These are phyloP conservation scores for Ustilago bromivora DNA, from an alignment of 1,284 basidiomycete genomes.

Conservation along the genomic window DNA sequence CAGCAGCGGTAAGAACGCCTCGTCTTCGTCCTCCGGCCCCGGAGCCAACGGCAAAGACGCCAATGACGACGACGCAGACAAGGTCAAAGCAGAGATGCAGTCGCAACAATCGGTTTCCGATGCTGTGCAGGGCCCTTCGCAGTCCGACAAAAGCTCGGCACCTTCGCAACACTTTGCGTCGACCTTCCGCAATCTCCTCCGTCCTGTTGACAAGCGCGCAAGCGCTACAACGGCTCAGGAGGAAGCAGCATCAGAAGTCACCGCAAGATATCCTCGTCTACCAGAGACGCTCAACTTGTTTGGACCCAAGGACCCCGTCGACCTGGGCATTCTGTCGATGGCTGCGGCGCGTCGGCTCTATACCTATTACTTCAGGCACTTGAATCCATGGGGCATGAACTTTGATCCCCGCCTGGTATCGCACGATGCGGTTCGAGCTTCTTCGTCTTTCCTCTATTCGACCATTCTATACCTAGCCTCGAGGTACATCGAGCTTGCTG, in stretches of 20 bases:
- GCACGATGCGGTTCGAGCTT: conserved; percentile 43
- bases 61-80: neutral
- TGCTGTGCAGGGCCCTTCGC: neutral
- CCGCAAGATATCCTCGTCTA: conserved; percentile 36
- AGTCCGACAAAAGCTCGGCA: conserved; percentile 13
- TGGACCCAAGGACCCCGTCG: conserved; percentile 41
- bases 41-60: neutral
- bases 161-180: conserved; percentile 43
- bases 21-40: conserved; percentile 3
- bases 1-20: conserved; percentile 9
- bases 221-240: conserved; percentile 23
- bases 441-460: conserved; percentile 47
- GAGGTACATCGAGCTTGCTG: conserved; percentile 42
- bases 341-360: conserved; percentile 36
- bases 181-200: conserved; percentile 43
- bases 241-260: conserved; percentile 32
- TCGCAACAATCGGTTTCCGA: neutral
- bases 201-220: conserved; percentile 42
- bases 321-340: conserved; percentile 41
- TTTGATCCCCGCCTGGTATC: conserved; percentile 42
- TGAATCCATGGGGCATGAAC: conserved; percentile 53
- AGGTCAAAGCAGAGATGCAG: conserved; percentile 6
- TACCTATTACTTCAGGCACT: conserved; percentile 44
- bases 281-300: conserved; percentile 39
- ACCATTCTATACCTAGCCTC: conserved; percentile 47